Evolutionary conservation across 306 rosid species (phyloP), one percentile per base, ranked within the genome.

Genomic region (Canavalia gladiata): DNA sequence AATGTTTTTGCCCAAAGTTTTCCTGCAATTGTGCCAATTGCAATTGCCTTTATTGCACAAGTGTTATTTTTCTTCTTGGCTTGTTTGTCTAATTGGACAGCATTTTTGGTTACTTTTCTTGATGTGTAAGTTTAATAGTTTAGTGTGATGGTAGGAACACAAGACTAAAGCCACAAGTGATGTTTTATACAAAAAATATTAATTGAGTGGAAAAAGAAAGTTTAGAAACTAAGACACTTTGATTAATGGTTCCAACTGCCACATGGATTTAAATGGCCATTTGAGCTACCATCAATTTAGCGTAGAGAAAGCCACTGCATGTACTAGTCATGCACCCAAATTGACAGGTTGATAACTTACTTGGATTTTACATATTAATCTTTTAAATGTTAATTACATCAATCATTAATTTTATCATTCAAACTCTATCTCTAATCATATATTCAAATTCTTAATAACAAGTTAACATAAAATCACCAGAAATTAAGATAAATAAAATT

Each of bases 231-330:
- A 42, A 64, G 75, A 72, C 31, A 78, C 55, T 72, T 62, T 72
- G 83, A 73, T 84, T 65, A 46, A 49, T 57, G 30, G 62, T 56
- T 56, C 45, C 58, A 84, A 84, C 84, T 29, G 49, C 75, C 81
- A 46, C 5, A n/a, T 25, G 64, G 35, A 18, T 41, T 47, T 25
- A 73, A 84, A 78, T 72, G 43, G 81, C 57, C 76, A 54, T 83
- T 83, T 83, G 57, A 83, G 50, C 86, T 78, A 83, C 86, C 72
- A 55, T 60, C 29, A 52, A 45, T 46, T 62, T 77, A 33, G 75
- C 66, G 37, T 30, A 31, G 29, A 69, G 52, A 51, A 77, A 77
- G 79, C 30, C 45, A 71, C 45, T 52, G 68, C 60, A 82, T 42
- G 59, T 76, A 58, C 39, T 59, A 75, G 47, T 68, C 52, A 75